A percentile compares a stretch with the other conserved stretches of the same genome.
Conservation (phyloP, 495 filamentous ascomycete genomes). For the Trichoderma parareesei region DNA sequence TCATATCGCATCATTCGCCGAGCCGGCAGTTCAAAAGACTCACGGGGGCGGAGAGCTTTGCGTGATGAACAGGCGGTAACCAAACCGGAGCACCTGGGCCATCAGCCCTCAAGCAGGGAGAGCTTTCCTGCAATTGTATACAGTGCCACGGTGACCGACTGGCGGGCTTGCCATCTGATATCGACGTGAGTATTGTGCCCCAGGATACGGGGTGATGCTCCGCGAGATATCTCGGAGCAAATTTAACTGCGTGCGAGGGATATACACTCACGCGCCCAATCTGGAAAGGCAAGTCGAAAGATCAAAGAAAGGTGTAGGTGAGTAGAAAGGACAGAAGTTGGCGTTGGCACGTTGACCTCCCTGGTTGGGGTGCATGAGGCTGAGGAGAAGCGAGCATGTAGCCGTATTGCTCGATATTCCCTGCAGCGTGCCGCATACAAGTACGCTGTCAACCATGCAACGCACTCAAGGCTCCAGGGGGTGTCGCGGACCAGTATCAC, state of each 20-base stretch:
- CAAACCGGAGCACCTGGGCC: neutral
- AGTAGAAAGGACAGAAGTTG: neutral
- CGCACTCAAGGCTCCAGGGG: neutral
- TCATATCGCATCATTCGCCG: neutral
- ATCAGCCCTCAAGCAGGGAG: constrained; percentile 7
- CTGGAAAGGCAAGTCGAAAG: too few species aligned
- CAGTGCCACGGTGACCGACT: neutral
- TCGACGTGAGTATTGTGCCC: neutral
- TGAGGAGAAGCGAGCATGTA: neutral
- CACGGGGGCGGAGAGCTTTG: neutral
- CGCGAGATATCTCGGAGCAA: neutral
- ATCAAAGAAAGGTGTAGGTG: too few species aligned
- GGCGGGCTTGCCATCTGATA: neutral
- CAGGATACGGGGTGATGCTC: neutral
- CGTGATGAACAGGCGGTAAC: neutral
- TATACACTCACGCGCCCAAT: too few species aligned
- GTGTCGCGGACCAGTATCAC: neutral
- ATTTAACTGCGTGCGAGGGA: too few species aligned
- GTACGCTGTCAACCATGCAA: neutral
- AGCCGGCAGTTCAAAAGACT: neutral
- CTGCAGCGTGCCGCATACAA: neutral
- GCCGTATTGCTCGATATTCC: neutral
- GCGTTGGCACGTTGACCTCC: neutral
- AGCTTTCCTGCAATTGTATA: neutral
- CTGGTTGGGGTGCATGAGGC: neutral